Evolutionary conservation across 148 eudicot species (phyloP).

Genomic region (Dianthus caryophyllus): DNA sequence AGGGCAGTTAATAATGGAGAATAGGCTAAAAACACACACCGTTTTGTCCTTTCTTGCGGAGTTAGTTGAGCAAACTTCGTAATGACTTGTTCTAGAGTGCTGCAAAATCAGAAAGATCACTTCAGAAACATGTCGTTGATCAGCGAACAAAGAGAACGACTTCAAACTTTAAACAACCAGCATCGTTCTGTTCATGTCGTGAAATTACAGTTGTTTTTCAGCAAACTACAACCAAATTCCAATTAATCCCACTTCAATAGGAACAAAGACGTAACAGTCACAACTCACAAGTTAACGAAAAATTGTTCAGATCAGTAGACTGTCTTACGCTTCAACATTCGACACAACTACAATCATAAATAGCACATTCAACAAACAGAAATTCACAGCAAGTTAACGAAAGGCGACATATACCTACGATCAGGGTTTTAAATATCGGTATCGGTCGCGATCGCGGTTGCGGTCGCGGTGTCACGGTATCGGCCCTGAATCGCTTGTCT

Average conservation of each 20-base stretch:
- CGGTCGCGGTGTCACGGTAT: no score
- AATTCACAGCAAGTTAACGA: neutral
- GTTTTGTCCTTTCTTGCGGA: slow-evolving; percentile 79
- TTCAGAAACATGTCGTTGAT: neutral
- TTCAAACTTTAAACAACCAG: neutral
- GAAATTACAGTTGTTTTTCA: no score
- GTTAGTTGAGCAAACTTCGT: slow-evolving; percentile 77
- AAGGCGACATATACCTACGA: slow-evolving; percentile 50
- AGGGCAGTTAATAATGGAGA: neutral
- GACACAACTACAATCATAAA: no score
- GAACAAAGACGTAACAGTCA: no score
- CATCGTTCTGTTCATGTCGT: no score
- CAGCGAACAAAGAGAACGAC: neutral
- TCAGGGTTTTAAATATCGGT: no score
- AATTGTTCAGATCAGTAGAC: no score
- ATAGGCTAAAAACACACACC: slow-evolving; percentile 27
- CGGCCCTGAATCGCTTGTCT: no score
- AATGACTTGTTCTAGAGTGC: slow-evolving; percentile 80
- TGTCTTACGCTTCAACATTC: no score
- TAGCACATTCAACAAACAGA: neutral
- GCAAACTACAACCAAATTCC: no score
- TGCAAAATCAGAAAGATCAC: slow-evolving; percentile 27
- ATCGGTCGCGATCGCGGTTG: no score
- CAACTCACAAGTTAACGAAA: no score
- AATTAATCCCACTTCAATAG: neutral